These are phyloP conservation scores for Aaosphaeria pasadenensis DNA, from an alignment of 2,329 filamentous ascomycete genomes.

Conservation along the genomic window DNA sequence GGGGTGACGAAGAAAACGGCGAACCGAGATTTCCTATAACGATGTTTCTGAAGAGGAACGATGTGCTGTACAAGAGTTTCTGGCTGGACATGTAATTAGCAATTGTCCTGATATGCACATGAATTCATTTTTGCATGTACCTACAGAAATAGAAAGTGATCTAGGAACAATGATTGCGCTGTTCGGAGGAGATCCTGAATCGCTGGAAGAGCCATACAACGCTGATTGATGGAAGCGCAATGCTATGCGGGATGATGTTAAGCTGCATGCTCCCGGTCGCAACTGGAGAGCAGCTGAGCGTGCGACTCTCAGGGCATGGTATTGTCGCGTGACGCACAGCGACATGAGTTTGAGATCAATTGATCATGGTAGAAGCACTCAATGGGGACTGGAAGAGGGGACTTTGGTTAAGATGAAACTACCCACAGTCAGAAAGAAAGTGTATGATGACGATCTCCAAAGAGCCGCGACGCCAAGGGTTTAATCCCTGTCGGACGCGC, in stretches of 20 bases:
- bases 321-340: slow-evolving; percentile 26
- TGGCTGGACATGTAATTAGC: slow-evolving; percentile 9
- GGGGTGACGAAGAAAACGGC: slow-evolving; percentile 31
- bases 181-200: slow-evolving; percentile 1
- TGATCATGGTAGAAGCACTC: slow-evolving; percentile 11
- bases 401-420: no score
- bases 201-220: no score
- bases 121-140: not conserved
- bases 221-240: no score
- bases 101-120: no score
- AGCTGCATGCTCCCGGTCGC: not conserved
- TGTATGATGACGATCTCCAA: no score
- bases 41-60: slow-evolving; percentile 7
- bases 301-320: slow-evolving; percentile 17
- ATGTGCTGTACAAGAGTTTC: slow-evolving; percentile 21
- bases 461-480: no score
- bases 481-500: no score
- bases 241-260: not conserved
- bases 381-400: not conserved
- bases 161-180: slow-evolving; percentile 27
- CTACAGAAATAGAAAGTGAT: slow-evolving; percentile 19
- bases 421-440: no score
- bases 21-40: slow-evolving; percentile 10
- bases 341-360: slow-evolving; percentile 28
- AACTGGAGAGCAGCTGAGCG: slow-evolving; percentile 4